Conservation (phyloP, 192 early-diverging fungal species). For the Phlyctochytrium planicorne region DNA sequence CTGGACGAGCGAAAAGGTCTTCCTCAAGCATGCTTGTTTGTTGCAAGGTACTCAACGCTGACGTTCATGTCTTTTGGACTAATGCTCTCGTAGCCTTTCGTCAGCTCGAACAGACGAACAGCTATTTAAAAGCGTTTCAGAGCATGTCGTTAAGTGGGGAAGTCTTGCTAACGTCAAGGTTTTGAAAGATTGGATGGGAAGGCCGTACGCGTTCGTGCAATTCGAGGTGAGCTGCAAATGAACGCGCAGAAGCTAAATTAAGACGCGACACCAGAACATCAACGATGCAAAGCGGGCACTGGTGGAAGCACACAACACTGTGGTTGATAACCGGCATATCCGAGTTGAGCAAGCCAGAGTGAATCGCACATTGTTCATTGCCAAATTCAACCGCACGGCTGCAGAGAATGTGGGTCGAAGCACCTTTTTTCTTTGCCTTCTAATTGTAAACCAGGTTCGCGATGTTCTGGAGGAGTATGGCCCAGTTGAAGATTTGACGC, state of each 20-base stretch:
- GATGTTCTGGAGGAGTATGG: slow-evolving; percentile 52
- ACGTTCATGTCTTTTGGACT: background rate
- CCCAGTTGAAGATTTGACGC: slow-evolving; percentile 60
- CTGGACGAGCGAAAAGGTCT: slow-evolving; percentile 2
- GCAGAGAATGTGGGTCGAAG: slow-evolving; percentile 7
- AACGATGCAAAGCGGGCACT: slow-evolving; percentile 60
- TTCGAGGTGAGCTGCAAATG: slow-evolving; percentile 54
- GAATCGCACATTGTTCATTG: slow-evolving; percentile 70
- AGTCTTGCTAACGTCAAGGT: slow-evolving; percentile 67
- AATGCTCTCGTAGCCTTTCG: slow-evolving; percentile 42
- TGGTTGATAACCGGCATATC: slow-evolving; percentile 68
- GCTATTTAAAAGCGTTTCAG: slow-evolving; percentile 52
- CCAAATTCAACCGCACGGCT: slow-evolving; percentile 35
- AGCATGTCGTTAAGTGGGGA: slow-evolving; percentile 68
- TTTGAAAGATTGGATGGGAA: slow-evolving; percentile 64
- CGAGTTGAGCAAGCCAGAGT: slow-evolving; percentile 76
- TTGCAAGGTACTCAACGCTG: slow-evolving; percentile 59
- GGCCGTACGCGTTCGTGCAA: slow-evolving; percentile 81
- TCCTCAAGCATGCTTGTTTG: slow-evolving; percentile 66
- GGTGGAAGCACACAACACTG: slow-evolving; percentile 61
- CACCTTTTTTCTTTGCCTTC: background rate
- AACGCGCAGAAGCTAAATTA: background rate
- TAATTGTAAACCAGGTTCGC: slow-evolving; percentile 32
- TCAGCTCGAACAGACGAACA: slow-evolving; percentile 50
- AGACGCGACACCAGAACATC: slow-evolving; percentile 33